Evolutionary conservation across 345 rosid genomes (phyloP), one percentile per base, ranked within the genome.

Genomic region (Arabidopsis arenosa): DNA sequence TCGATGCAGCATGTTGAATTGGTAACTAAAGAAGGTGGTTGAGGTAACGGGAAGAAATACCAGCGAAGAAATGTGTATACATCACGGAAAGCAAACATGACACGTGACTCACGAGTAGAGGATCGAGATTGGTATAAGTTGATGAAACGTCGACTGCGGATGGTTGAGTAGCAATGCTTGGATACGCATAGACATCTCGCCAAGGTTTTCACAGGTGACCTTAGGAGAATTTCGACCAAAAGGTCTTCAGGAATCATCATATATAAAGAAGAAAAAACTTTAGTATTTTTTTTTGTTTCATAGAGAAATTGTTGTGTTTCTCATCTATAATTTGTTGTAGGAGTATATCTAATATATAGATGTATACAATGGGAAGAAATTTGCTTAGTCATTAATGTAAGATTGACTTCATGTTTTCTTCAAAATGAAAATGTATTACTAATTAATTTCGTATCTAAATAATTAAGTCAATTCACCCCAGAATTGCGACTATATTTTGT

Each of bases 111-210:
- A 5, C 56, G 32, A 21, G 14, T 51, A 13, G 61, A 56, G 32
- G 32, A 3, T 28, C 32, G 32, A 28, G 32, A 28, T 30, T 32
- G 18, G 39, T 56, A 36, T 11, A 23, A 35, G 7, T 17, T 59
- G 63, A 59, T 59, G 45, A 59, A 59, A 2, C 17, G 1, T 59
- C n/a, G 44, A 59, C 45, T 59, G 14, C 63, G 30, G 28, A 59
- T 59, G 26, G 36, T 59, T 59, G 63, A 35, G 4, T 13, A 4
- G 44, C 63, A 58, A 33, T 8, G 28, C 7, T 58, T 57, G 13
- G 43, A 57, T 36, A 57, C 41, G 1, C 41, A 35, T 15, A 35
- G 7, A 58, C 3, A 58, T 17, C 44, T 58, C 5, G 26, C 14
- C 10, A 35, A 0, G 4, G 28, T 4, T 36, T 58, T 58, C 28